A percentile compares a stretch with the other conserved stretches of the same genome.
phyloP scores from a whole-genome alignment of 306 rosid species.

The Senna tora region DNA sequence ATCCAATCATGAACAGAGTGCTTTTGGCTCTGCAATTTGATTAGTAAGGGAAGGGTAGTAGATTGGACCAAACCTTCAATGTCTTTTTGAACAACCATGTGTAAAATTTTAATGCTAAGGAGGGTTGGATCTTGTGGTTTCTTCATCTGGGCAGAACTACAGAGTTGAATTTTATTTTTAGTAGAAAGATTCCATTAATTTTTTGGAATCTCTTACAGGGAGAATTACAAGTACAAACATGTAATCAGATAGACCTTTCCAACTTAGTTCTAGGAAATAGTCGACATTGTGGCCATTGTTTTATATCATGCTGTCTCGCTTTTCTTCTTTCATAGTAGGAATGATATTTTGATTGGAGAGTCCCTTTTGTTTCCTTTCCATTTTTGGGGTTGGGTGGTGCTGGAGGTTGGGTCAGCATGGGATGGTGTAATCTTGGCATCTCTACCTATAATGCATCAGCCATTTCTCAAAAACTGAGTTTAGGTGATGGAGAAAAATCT shows the following conservation, averaged over 20 bases:
- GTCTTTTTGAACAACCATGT: background rate
- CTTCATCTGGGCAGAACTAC: no score
- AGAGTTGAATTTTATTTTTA: no score
- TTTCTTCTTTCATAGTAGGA: background rate
- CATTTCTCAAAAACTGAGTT: background rate
- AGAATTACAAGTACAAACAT: background rate
- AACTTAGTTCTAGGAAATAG: background rate
- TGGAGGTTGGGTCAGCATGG: background rate
- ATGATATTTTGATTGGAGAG: background rate
- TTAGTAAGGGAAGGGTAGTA: no score
- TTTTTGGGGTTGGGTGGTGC: constrained; percentile 11
- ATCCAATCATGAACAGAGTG: background rate
- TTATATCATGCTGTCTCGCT: background rate
- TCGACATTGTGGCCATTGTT: background rate
- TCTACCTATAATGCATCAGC: background rate
- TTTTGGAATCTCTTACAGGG: no score
- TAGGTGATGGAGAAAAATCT: background rate
- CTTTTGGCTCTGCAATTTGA: background rate
- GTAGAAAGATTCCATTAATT: no score
- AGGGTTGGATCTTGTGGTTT: no score
- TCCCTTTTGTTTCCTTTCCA: background rate
- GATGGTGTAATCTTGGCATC: background rate
- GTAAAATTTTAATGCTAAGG: no score
- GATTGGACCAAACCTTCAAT: background rate
- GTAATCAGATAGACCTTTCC: background rate